Evolutionary conservation across 192 early-diverging fungal genomes (phyloP).

Genomic region (Piromyces sp.): DNA sequence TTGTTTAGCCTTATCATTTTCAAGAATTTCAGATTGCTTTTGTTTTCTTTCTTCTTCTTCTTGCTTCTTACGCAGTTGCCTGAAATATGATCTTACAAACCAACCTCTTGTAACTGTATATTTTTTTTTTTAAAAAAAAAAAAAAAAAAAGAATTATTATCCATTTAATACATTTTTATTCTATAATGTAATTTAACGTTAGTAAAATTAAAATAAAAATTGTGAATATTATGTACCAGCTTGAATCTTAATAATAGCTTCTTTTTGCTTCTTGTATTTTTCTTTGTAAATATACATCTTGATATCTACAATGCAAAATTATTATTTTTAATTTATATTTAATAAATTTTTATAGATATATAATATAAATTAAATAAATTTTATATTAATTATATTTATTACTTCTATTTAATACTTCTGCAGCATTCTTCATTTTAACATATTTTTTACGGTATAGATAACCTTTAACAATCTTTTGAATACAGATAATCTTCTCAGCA

Average conservation of each 20-base stretch:
- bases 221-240: conserved; percentile 13
- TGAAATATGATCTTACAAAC: conserved; percentile 18
- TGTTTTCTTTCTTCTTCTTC: conserved; percentile 3
- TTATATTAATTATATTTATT: not conserved
- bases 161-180: no score
- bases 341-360: not conserved
- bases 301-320: conserved; percentile 3
- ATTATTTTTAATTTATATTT: not conserved
- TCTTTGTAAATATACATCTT: conserved; percentile 17
- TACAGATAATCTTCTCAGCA: conserved; percentile 16
- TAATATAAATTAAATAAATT: not conserved
- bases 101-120: conserved; percentile 25
- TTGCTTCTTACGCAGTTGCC: not conserved
- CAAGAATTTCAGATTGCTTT: not conserved
- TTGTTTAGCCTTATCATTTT: conserved; percentile 1
- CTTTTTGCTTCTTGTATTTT: conserved; percentile 13
- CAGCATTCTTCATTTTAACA: conserved; percentile 9
- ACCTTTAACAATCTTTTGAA: conserved; percentile 20
- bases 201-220: no score
- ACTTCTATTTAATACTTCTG: conserved; percentile 18
- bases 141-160: not conserved
- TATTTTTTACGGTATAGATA: conserved; percentile 20
- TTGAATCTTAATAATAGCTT: conserved; percentile 28
- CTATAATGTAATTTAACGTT: no score
- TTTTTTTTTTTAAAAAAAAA: not conserved